Evolutionary conservation across 768 basidiomycete genomes (phyloP), one percentile per base, ranked within the genome.

Genomic region (Nidula microcarpa): DNA sequence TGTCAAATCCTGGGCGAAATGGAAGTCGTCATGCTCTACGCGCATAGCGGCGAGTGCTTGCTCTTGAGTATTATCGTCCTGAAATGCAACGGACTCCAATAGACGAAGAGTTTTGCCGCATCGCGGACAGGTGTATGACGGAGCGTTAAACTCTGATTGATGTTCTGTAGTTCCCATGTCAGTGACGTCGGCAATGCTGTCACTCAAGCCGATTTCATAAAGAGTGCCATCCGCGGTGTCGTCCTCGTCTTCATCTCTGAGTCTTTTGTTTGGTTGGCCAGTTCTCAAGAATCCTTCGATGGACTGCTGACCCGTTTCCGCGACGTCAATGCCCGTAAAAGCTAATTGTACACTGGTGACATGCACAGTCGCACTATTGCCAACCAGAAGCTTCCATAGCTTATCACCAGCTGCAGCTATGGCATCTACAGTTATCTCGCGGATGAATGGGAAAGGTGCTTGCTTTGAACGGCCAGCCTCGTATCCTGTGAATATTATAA

Each of bases 361-460:
- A 53, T 88, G 87, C 68, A 91, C 75, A 1, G 69, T 68, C 11
- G 63, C 67, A 61, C 57, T 67, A 50, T 65, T 77, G 33, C 87
- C 88, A n/a, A 90, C 77, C 2, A 94, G 80, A 54, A 95, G 93
- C 57, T 86, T 89, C 87, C 94, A 91, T 1, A 99, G 76, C 63
- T 83, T 87, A 60, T 90, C 82, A 4, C 86, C 95, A 18, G 84
- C 84, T 9, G 80, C 71, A 14, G 85, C 81, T 55, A 99, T 87
- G 54, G 80, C 72, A 55, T 95, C 91, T 11, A 91, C 84, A 0
- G 83, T 84, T 16, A 91, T 73, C 35, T 87, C 81, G 13, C 79
- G 78, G 23, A 83, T 80, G 70, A 90, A 97, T 0, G 94, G 94
- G 64, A 98, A 98, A 0, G 90, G 75, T 0, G 82, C 79, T 68